Base-by-base conservation (phyloP, 345 rosid genomes). In the Erucastrum elatum region DNA sequence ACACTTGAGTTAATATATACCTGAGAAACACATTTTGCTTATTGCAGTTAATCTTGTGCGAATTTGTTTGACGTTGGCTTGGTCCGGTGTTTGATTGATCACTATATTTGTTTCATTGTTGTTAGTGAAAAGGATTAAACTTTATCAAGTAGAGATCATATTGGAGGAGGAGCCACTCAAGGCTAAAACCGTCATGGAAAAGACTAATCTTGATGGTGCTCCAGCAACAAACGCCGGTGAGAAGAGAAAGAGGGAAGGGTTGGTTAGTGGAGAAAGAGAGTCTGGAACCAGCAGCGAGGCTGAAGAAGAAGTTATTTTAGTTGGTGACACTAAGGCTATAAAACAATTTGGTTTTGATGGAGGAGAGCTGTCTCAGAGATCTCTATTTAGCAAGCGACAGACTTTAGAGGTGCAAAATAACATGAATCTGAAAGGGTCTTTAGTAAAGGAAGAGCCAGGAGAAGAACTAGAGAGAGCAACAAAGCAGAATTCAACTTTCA, bases 351-450 rank as follows among this genome's bases (percentile, higher is more conserved):
- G 63, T 25, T 30, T 53, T 75, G 51, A 15, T 39, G 79, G 72
- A 21, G 84, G 80, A 63, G 78, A 77, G 82, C 29, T 5, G 37
- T 34, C 39, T 15, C 86, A 93, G 73, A 84, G 91, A 84, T 90
- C 91, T 72, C 80, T 77, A 68, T 81, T 93, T 68, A 81, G 27
- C 41, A 93, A 82, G 82, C 89, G 84, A 74, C 76, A 75, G 17
- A 88, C 92, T 73, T 88, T 90, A 13, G 87, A 84, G 37, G 76
- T 77, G 39, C 97, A 89, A 79, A 90, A 79, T 77, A 16, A 77
- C 70, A 85, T 84, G 76, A 89, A 87, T 34, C 90, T 84, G 30
- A 88, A 88, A 1, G 46, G 75, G 17, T 72, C 61, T 74, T 76
- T 65, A 62, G 80, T 12, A 13, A 76, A 76, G 33, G 83, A 93